Base-by-base conservation (phyloP, 768 basidiomycete species). In the Psilocybe cubensis region DNA sequence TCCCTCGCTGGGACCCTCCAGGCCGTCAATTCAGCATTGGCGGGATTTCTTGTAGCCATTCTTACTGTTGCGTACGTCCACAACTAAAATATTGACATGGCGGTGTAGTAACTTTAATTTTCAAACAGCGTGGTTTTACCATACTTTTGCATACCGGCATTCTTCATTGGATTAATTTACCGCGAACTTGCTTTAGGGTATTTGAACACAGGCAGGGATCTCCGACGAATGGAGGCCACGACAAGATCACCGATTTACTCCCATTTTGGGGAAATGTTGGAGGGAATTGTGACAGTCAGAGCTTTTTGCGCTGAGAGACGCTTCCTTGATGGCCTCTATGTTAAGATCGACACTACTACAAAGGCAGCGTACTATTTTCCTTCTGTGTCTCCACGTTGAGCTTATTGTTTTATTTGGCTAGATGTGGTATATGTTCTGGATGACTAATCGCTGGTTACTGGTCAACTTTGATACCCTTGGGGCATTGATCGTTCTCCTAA, bases 391-490 rank as follows among this genome's bases (percentile, higher is more conserved):
- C n/a, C n/a, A n/a, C n/a, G n/a, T n/a, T n/a, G n/a, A n/a, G n/a
- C n/a, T n/a, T n/a, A n/a, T n/a, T n/a, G n/a, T n/a, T n/a, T n/a
- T n/a, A n/a, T n/a, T n/a, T n/a, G n/a, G n/a, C 18, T 54, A 86
- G 87, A 89, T 91, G 89, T 91, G 87, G 88, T 91, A 92, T 66
- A 82, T 75, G 20, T 90, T 90, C 71, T 94, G 93, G 93, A 93
- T 94, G 92, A 87, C 85, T 7, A 94, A 92, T 62, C 77, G 93
- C 50, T 94, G 90, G 92, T 78, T 96, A 3, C 72, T 95, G 24
- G 71, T 96, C 49, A 86, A 91, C 59, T 96, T 94, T 66, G 94
- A 97, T 70, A 60, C 77, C 1, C 81, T 96, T 7, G 92, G 92
- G 21, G 89, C 84, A 18, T 52, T 87, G 38, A 83, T 87, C 1